Percentiles rank a stretch among this genome's conserved stretches.
phyloP scores from a whole-genome alignment of 352 stramenopile genomes.

The Achlya hypogyna region DNA sequence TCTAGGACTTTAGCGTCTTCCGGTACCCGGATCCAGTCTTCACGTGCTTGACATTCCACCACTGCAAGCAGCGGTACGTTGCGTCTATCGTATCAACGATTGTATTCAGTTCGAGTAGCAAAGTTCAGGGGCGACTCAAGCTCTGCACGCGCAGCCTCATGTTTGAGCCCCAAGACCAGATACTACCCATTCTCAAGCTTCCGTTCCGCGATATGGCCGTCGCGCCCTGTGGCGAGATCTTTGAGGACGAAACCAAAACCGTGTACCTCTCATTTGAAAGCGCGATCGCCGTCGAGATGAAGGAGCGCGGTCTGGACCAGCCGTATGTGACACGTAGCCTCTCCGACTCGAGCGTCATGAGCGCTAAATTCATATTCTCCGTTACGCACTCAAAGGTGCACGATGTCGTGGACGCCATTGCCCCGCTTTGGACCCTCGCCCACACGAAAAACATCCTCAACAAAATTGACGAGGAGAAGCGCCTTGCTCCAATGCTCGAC shows the following conservation, averaged over 20 bases:
- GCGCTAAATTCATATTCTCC: slow-evolving; percentile 61
- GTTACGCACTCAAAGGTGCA: slow-evolving; percentile 57
- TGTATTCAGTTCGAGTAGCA: slow-evolving; percentile 27
- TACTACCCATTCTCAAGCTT: slow-evolving; percentile 67
- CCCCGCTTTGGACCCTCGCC: slow-evolving; percentile 27
- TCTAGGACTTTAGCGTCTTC: slow-evolving; percentile 57
- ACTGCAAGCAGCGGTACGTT: slow-evolving; percentile 9
- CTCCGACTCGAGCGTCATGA: slow-evolving; percentile 27
- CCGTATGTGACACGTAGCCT: slow-evolving; percentile 36
- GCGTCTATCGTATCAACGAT: not conserved
- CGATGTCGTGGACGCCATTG: slow-evolving; percentile 52
- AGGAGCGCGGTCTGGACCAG: slow-evolving; percentile 54
- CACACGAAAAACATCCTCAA: slow-evolving; percentile 42
- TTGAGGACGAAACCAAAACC: slow-evolving; percentile 32
- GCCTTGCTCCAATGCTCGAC: slow-evolving; percentile 53
- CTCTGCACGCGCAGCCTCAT: slow-evolving; percentile 83
- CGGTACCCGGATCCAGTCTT: slow-evolving; percentile 41
- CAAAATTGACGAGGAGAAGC: slow-evolving; percentile 52
- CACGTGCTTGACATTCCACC: slow-evolving; percentile 4
- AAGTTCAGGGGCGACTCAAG: slow-evolving; percentile 55
- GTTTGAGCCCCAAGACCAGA: slow-evolving; percentile 75
- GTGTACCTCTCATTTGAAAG: slow-evolving; percentile 59
- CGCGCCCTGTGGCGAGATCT: slow-evolving; percentile 44
- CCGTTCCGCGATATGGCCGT: slow-evolving; percentile 56
- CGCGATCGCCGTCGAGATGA: slow-evolving; percentile 59